Percentiles rank a stretch among this genome's conserved stretches.
phyloP scores from a whole-genome alignment of 805 yeast genomes.

The Yamadazyma phyllophila region DNA sequence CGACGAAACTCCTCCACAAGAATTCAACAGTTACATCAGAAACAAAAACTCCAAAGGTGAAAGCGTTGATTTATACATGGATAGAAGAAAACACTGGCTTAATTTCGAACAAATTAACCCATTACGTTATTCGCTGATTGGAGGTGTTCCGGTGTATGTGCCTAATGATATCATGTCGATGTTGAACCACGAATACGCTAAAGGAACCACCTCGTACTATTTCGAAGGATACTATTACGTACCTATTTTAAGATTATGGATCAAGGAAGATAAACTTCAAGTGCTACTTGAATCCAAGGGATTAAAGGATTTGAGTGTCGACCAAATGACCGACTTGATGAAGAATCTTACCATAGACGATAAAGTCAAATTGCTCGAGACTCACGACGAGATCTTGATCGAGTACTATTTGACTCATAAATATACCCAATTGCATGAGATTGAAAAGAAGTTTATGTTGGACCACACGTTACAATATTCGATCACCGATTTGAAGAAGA shows the following conservation, averaged over 20 bases:
- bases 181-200: constrained; percentile 25
- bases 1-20: constrained; percentile 16
- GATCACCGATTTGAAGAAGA: constrained; percentile 17
- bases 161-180: constrained; percentile 28
- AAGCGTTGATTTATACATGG: constrained; percentile 26
- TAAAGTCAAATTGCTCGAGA: constrained; percentile 21
- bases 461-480: constrained; percentile 16
- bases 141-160: constrained; percentile 44
- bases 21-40: constrained; percentile 18
- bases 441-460: constrained; percentile 23
- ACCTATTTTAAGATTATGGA: constrained; percentile 24
- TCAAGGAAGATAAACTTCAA: constrained; percentile 14
- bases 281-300: constrained; percentile 11
- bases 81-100: constrained; percentile 33
- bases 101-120: constrained; percentile 46
- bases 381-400: constrained; percentile 21
- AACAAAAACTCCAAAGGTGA: constrained; percentile 16
- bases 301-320: constrained; percentile 9
- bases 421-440: constrained; percentile 23
- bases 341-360: constrained; percentile 19
- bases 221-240: constrained; percentile 24
- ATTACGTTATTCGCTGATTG: constrained; percentile 50
- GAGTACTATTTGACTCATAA: constrained; percentile 28
- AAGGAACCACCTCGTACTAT: constrained; percentile 21
- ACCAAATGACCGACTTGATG: constrained; percentile 14